Evolutionary conservation across 805 yeast genomes (phyloP).

Genomic region (Blastobotrys chiropterorum): DNA sequence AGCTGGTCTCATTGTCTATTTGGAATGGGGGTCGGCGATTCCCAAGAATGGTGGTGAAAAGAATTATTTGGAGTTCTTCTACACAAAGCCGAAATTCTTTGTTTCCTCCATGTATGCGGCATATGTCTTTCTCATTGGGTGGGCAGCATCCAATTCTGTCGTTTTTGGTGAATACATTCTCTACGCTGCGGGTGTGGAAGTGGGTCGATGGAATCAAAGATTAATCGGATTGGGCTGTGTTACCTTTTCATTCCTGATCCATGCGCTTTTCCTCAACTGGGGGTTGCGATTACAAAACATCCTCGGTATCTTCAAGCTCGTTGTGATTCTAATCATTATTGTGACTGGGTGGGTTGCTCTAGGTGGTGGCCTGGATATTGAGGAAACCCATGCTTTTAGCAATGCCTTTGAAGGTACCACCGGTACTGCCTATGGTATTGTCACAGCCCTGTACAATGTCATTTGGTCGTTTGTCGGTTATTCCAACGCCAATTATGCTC

Average conservation of each 20-base stretch:
- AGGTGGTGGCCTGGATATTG: conserved; percentile 55
- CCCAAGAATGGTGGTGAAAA: conserved; percentile 85
- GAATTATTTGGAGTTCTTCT: conserved; percentile 69
- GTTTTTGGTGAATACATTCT: conserved; percentile 74
- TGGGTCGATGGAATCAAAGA: conserved; percentile 70
- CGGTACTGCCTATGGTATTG: conserved; percentile 38
- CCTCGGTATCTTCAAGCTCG: conserved; percentile 67
- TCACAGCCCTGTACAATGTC: conserved; percentile 66
- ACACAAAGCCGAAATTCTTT: conserved; percentile 60
- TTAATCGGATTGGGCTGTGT: conserved; percentile 72
- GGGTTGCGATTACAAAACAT: conserved; percentile 62
- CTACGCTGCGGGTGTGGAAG: conserved; percentile 63
- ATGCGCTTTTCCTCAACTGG: conserved; percentile 52
- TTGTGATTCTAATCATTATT: conserved; percentile 61
- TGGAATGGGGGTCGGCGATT: conserved; percentile 74
- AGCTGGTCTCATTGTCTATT: conserved; percentile 59
- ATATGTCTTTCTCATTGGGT: conserved; percentile 68
- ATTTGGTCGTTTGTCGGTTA: conserved; percentile 84
- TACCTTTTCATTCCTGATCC: conserved; percentile 60
- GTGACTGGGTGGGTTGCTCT: conserved; percentile 81
- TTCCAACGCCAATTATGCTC: conserved; percentile 76
- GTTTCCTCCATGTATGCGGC: conserved; percentile 62
- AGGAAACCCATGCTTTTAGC: conserved; percentile 53
- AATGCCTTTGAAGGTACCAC: conserved; percentile 51
- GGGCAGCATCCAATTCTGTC: conserved; percentile 81